Evolutionary conservation across 164 flowering plant genomes (phyloP), one percentile per base, ranked within the genome.

Genomic region (Pachysandra terminalis): DNA sequence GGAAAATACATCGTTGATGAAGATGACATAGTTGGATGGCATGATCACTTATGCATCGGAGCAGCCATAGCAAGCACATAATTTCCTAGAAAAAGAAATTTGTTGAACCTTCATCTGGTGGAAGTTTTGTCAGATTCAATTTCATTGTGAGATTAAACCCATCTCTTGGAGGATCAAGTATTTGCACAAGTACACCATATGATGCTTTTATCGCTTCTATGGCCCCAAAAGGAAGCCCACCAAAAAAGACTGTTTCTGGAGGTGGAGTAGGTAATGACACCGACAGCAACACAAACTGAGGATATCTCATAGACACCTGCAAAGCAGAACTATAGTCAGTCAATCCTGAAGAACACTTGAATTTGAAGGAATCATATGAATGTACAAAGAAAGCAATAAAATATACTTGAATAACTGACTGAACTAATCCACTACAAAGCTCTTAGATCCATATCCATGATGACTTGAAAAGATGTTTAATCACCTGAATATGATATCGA

Each of bases 151-250:
- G 92, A 78, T 89, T 90, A 78, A 82, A 95, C 59, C 98, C 99
- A 78, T 95, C 99, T 68, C 81, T 87, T 37, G 98, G 99, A 61
- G 99, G 99, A 80, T 95, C 99, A 72, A 90, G 96, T 81, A 95
- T 89, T 66, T 95, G 98, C 60, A 85, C 92, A 66, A 81, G 73
- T 4, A 27, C 75, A 61, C 93, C 89, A 75, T 89, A 95, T 59
- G 96, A 84, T 40, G 90, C 80, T 73, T 95, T 95, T 58, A 90
- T 81, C 59, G 99, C 99, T 75, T 95, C 99, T 65, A 92, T 83
- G 62, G 97, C 96, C 70, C 97, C 98, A 71, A 74, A 80, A 9
- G 99, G 99, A 70, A 95, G 96, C 59, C 99, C 99, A 10, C 79
- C 89, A 52, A 77, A 27, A 74, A 88, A 88, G 68, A 83, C 73